Evolutionary conservation across 805 yeast genomes (phyloP).

Genomic region (Pichia exigua): DNA sequence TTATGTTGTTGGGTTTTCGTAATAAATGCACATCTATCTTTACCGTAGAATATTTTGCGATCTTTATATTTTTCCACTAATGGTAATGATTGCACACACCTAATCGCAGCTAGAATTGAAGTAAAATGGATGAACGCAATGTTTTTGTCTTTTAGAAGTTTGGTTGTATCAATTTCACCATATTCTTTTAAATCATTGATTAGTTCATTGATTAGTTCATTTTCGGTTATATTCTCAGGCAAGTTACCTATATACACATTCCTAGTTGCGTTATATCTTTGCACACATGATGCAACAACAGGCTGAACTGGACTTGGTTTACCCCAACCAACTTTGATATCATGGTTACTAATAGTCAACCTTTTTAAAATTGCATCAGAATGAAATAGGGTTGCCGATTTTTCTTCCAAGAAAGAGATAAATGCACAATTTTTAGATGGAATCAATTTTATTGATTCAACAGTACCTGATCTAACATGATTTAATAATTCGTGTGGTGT

Average conservation of each 20-base stretch:
- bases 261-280: conserved; percentile 85
- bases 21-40: conserved; percentile 90
- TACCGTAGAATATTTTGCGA: conserved; percentile 82
- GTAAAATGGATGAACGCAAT: conserved; percentile 89
- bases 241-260: conserved; percentile 85
- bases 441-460: conserved; percentile 71
- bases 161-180: conserved; percentile 82
- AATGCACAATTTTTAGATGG: conserved; percentile 86
- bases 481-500: conserved; percentile 77
- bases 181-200: conserved; percentile 57
- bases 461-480: conserved; percentile 85
- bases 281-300: conserved; percentile 65
- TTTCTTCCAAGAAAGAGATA: conserved; percentile 81
- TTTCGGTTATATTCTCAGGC: conserved; percentile 51
- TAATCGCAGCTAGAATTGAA: conserved; percentile 77
- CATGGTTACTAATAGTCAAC: conserved; percentile 70
- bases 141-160: conserved; percentile 70
- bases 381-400: conserved; percentile 83
- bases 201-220: conserved; percentile 58
- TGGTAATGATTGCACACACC: conserved; percentile 72
- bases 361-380: conserved; percentile 87
- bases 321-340: conserved; percentile 91
- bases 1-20: conserved; percentile 95
- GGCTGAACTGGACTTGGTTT: conserved; percentile 69
- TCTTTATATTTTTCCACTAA: conserved; percentile 60